Conservation (phyloP, 1,284 basidiomycete species). For the Ceratobasidium sp. region DNA sequence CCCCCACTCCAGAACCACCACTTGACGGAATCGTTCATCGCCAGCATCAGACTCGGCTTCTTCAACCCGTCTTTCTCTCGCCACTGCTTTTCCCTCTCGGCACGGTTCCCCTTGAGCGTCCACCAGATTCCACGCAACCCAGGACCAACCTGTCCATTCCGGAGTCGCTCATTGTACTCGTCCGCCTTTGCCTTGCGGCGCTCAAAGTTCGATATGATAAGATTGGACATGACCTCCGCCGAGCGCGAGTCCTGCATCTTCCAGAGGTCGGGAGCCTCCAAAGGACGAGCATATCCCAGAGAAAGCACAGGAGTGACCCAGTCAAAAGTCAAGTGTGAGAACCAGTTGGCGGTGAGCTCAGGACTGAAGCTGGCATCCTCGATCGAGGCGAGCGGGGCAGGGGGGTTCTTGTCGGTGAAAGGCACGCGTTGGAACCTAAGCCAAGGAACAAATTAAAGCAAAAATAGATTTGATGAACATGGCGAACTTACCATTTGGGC, state of each 20-base stretch:
- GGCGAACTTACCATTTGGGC: slow-evolving; percentile 30
- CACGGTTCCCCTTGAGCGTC: slow-evolving; percentile 67
- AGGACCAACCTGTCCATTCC: slow-evolving; percentile 72
- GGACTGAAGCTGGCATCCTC: slow-evolving; percentile 69
- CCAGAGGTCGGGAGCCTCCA: slow-evolving; percentile 89
- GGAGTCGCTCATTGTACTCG: slow-evolving; percentile 78
- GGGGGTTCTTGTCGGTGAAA: slow-evolving; percentile 55
- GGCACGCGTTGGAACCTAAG: slow-evolving; percentile 48
- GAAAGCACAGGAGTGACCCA: slow-evolving; percentile 84
- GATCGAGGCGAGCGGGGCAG: slow-evolving; percentile 65
- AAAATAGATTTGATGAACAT: not conserved
- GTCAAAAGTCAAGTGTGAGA: slow-evolving; percentile 68
- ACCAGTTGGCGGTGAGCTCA: slow-evolving; percentile 65
- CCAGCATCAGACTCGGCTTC: slow-evolving; percentile 76
- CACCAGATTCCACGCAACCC: slow-evolving; percentile 71
- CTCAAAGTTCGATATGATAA: slow-evolving; percentile 76
- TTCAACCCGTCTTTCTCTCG: slow-evolving; percentile 73
- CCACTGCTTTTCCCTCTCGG: slow-evolving; percentile 74
- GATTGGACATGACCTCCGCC: slow-evolving; percentile 70
- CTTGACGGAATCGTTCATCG: slow-evolving; percentile 86
- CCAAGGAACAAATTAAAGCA: slow-evolving; percentile 4
- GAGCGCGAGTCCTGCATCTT: slow-evolving; percentile 76
- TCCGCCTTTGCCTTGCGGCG: slow-evolving; percentile 70
- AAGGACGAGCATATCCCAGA: slow-evolving; percentile 79
- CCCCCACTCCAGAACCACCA: slow-evolving; percentile 88